Evolutionary conservation across 352 stramenopile species (phyloP), one percentile per base, ranked within the genome.

Genomic region (Phytopythium sindhum): DNA sequence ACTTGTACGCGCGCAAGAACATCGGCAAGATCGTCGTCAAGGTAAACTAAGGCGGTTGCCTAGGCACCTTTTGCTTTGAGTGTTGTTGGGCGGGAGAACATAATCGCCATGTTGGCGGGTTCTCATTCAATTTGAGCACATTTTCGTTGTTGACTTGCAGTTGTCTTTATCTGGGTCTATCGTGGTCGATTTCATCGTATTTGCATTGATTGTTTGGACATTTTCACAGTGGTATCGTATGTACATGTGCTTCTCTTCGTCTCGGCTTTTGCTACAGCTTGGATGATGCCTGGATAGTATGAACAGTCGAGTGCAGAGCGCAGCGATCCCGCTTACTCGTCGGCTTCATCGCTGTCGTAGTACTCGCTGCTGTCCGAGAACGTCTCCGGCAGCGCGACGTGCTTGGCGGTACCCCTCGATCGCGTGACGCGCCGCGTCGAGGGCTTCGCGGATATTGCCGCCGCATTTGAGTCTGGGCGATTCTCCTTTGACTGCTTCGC

Each of bases 1-100:
- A 89, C 69, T 76, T 93, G 65, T 91, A 86, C 65, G 74, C 72
- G 54, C 78, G 87, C 74, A 88, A 89, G 62, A 90, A 88, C 59
- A 90, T 86, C 23, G 87, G 87, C 68, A 96, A 96, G 70, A 78
- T 96, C 65, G 75, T 90, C 29, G 80, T 95, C 53, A 80, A 89
- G 58, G 71, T 93, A 1, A 39, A 39, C 33, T 39, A 39, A 39
- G 33, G 33, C 33, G 33, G 33, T 11, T 10, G 33, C 33, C 7
- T 39, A 15, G 33, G 5, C 33, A 10, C 33, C 7, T 12, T 12
- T 11, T 14, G 5, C 33, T 2, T 14, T 11, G 7, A 39, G 33
- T 39, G 33, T 39, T 39, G 33, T 39, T 10, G 33, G 33, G 5
- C 33, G 33, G 29, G 19, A 35, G 21, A 3, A 24, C 29, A 55